These are phyloP conservation scores for Neospora caninum DNA, from an alignment of 169 alveolate species.

Conservation along the genomic window DNA sequence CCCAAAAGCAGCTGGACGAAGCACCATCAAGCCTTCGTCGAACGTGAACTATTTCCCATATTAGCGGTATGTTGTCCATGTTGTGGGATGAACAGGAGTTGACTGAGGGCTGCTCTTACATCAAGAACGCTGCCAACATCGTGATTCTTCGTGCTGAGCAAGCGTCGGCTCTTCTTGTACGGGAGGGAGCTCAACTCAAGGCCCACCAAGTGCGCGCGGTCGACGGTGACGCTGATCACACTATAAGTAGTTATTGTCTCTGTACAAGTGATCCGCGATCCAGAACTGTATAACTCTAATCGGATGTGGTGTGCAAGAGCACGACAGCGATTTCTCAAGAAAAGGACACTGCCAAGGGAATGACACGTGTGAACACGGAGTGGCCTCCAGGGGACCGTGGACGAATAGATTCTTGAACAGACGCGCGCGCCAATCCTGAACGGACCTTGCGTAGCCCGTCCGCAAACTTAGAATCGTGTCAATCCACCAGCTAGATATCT, in stretches of 20 bases:
- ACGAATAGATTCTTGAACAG: not conserved
- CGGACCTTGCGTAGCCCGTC: not conserved
- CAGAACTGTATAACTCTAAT: too few species aligned
- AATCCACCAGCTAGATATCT: not conserved
- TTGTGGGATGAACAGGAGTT: constrained; percentile 7
- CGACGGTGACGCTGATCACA: not conserved
- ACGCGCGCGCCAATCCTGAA: not conserved
- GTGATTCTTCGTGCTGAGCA: constrained; percentile 56
- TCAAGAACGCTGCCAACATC: constrained; percentile 45
- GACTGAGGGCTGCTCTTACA: constrained; percentile 40
- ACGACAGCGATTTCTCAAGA: not conserved
- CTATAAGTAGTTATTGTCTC: too few species aligned
- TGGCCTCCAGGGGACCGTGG: not conserved
- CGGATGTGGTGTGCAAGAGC: not conserved
- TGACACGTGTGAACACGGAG: not conserved
- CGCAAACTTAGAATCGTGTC: not conserved
- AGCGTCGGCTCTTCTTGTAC: constrained; percentile 46
- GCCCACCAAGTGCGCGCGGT: not conserved
- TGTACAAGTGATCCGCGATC: too few species aligned
- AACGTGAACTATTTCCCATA: not conserved
- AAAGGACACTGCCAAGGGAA: not conserved
- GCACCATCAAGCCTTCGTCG: not conserved
- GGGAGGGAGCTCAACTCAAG: not conserved
- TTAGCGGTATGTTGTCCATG: not conserved
- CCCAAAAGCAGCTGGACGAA: too few species aligned